These are phyloP conservation scores for Eucalyptus sp. DNA, from an alignment of 345 rosid genomes.

Conservation along the genomic window DNA sequence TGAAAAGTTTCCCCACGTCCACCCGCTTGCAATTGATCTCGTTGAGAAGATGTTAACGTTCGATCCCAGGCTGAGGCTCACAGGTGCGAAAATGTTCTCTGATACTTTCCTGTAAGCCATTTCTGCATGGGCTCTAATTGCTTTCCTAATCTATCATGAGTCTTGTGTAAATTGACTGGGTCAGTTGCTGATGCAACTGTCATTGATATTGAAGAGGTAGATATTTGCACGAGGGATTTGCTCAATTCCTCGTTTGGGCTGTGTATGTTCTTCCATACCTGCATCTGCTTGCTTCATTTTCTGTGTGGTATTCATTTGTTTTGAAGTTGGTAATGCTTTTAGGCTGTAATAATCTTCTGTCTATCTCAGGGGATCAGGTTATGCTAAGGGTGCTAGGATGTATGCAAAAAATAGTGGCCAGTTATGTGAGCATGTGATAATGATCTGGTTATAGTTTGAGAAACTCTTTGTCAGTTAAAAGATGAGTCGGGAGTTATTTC, in stretches of 20 bases:
- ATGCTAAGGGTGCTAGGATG: not conserved
- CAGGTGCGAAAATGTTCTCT: slow-evolving; percentile 27
- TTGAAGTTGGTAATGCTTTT: not conserved
- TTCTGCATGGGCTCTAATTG: not conserved
- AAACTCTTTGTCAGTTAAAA: not conserved
- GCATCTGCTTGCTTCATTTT: not conserved
- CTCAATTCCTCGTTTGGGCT: not conserved
- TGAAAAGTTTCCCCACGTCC: slow-evolving; percentile 61
- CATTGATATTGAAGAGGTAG: not conserved
- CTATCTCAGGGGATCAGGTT: not conserved
- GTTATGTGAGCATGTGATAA: not conserved
- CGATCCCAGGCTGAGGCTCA: slow-evolving; percentile 70
- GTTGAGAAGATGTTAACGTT: slow-evolving; percentile 83
- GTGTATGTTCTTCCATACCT: not conserved
- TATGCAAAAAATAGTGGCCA: not conserved
- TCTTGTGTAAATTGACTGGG: not conserved
- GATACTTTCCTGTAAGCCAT: not conserved
- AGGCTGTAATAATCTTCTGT: not conserved
- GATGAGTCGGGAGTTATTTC: not conserved
- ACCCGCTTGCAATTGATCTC: slow-evolving; percentile 66
- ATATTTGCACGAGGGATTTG: not conserved
- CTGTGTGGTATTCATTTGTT: not conserved
- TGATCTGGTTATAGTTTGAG: not conserved
- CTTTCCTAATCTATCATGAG: not conserved
- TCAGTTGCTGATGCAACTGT: not conserved